Conservation (phyloP, 352 stramenopile genomes). For the Phytophthora podocarpi region DNA sequence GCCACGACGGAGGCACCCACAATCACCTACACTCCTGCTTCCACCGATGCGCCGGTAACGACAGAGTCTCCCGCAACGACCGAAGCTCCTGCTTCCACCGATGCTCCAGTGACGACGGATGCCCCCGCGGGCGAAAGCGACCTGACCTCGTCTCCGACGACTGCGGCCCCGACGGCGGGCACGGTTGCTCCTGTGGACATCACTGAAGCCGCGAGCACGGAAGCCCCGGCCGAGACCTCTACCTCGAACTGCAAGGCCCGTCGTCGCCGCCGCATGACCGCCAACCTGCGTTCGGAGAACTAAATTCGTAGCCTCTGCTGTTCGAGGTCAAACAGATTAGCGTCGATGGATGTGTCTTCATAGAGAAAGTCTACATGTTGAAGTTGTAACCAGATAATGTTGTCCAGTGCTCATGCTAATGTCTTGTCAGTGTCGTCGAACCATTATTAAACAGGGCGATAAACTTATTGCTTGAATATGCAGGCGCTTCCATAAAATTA, state of each 20-base stretch:
- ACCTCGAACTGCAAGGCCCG: slow-evolving; percentile 27
- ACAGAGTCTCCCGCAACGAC: slow-evolving; percentile 3
- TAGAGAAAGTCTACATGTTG: slow-evolving; percentile 10
- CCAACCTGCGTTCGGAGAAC: slow-evolving; percentile 40
- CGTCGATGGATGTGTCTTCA: slow-evolving; percentile 1
- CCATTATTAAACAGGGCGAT: too few relatives aligned
- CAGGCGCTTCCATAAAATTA: too few relatives aligned
- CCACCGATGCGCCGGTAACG: neutral
- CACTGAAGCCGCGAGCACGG: slow-evolving; percentile 5
- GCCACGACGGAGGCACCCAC: slow-evolving; percentile 9
- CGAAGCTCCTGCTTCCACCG: neutral
- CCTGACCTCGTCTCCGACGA: slow-evolving; percentile 17
- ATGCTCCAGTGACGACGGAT: neutral
- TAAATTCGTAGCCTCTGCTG: too few relatives aligned
- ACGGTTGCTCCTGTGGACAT: slow-evolving; percentile 10
- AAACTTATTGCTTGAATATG: too few relatives aligned
- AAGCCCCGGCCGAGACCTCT: slow-evolving; percentile 4
- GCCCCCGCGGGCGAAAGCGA: slow-evolving; percentile 14
- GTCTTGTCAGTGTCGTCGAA: too few relatives aligned
- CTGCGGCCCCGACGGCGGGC: neutral
- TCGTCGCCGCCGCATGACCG: slow-evolving; percentile 29
- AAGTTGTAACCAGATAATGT: too few relatives aligned
- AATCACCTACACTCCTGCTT: too few relatives aligned
- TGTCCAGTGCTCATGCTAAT: too few relatives aligned
- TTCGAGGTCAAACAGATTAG: neutral